Base-by-base conservation (phyloP, 176 grass and related monocot genomes). In the Oryza glumipatula region DNA sequence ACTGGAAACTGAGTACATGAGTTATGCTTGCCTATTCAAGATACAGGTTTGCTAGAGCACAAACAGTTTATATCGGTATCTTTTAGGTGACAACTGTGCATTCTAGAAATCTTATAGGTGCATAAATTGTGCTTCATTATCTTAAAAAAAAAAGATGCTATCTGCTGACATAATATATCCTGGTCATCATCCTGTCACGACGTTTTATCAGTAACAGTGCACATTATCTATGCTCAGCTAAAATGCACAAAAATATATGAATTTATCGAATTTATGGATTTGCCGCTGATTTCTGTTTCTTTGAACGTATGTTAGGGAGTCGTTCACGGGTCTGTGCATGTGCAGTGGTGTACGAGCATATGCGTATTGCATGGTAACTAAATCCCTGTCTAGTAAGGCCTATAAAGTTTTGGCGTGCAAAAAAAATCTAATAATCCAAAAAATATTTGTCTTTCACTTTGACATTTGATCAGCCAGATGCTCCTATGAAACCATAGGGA, bases 201-300 rank as follows among this genome's bases (percentile, higher is more conserved):
- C 13, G 48, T 70, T 70, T 81, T 36, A 44, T 71, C 13, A 82
- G 66, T 21, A 81, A 41, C 5, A 58, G 9, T 49, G 26, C 26
- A 82, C 49, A 17, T 44, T 69, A 41, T 60, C 6, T 33, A 28
- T 43, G 67, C 28, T 58, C n/a, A 61, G 32, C 11, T 70, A 56
- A 23, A 72, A 72, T 23, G 8, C 35, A 26, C 19, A n/a, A 56
- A 38, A 16, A 6, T 43, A 30, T 47, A 49, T 2, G 47, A 14
- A 14, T 49, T 49, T 12, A 14, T 11, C 38, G 38, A 39, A 39
- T 39, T 7, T 7, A 39, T 6, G 6, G 38, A 39, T 39, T 39
- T 39, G 5, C 6, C 0, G 5, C 0, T 7, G 38, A 6, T 49
- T 49, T 49, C 0, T 8, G 1, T 48, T 10, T 3, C 3, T 48